Percentiles rank a stretch among this genome's conserved stretches.
Conservation (phyloP, 352 stramenopile genomes). For the Aphanomyces stellatus region DNA sequence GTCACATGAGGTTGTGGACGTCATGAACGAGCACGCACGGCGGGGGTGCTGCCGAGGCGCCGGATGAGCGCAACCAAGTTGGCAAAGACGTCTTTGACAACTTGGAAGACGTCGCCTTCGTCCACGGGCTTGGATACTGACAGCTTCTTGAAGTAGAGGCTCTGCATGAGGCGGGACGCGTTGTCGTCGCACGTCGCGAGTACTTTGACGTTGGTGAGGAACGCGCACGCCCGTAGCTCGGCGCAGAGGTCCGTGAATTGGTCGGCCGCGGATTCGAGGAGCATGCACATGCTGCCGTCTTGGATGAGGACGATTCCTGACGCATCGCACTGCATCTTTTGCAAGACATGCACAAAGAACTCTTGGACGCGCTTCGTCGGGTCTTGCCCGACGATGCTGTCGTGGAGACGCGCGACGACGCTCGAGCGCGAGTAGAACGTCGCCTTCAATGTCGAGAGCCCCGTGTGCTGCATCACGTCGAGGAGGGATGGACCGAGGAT, state of each 20-base stretch:
- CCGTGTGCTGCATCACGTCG: conserved; percentile 9
- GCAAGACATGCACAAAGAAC: conserved; percentile 48
- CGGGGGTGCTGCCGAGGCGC: conserved; percentile 14
- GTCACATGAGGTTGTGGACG: background rate
- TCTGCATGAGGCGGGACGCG: conserved; percentile 37
- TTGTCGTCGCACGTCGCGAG: conserved; percentile 57
- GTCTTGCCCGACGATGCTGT: conserved; percentile 37
- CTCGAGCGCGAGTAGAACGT: conserved; percentile 29
- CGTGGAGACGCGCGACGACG: background rate
- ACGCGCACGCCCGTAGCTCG: conserved; percentile 28
- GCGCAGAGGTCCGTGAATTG: conserved; percentile 41
- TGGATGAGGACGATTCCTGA: conserved; percentile 49
- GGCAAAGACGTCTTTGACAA: background rate
- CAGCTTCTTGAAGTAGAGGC: conserved; percentile 61
- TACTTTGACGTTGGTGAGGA: conserved; percentile 44
- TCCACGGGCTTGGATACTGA: conserved; percentile 23
- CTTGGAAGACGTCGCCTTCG: background rate
- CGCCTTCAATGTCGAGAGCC: conserved; percentile 6
- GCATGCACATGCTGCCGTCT: conserved; percentile 40
- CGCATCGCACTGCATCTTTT: conserved; percentile 44
- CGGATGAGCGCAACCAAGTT: conserved; percentile 1
- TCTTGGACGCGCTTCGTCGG: conserved; percentile 52
- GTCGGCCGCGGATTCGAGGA: conserved; percentile 50
- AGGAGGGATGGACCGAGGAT: conserved; percentile 8
- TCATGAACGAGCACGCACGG: conserved; percentile 21